Evolutionary conservation across 148 eudicot genomes (phyloP), one percentile per base, ranked within the genome.

Genomic region (Camellia japonica): DNA sequence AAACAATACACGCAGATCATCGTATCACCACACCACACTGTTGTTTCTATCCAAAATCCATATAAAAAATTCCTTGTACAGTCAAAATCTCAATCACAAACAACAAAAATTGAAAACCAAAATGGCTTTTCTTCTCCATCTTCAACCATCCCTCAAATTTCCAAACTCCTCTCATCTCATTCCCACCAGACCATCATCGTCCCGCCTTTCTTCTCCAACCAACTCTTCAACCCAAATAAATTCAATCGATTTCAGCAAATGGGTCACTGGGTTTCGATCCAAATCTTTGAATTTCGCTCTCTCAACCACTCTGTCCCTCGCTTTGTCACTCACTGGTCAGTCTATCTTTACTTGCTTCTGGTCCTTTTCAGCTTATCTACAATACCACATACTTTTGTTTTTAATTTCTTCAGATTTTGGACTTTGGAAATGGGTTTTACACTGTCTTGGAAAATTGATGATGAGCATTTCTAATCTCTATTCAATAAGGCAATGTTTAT

Each of bases 261-360:
- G 88, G 94, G 87, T 76, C 11, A 69, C 93, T 78, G 77, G 84
- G 23, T 67, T 92, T 75, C 69, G 81, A 7, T 87, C 88, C 63
- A 88, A 86, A 43, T 88, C 92, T 4, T 47, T 87, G 68, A 94
- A 85, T 80, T 68, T 89, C 55, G 89, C 91, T 61, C 93, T 94
- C 67, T 90, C 98, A 14, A 83, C 87, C 41, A 73, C 94, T 79
- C 89, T 94, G 4, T 85, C 97, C 76, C 84, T 94, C 55, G 81
- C 94, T 2, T 59, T 94, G 23, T 87, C 94, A 73, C 81, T 89
- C 76, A 75, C 90, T 62, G 97, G 97, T 89, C 42, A 55, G 58
- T 74, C 38, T 30, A 2, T 16, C 65, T 70, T 13, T 60, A n/a
- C 6, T 51, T 70, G 6, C 30, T 38, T 13, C 20, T 23, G 46